Evolutionary conservation across 805 yeast genomes (phyloP).

Genomic region (Lachancea lanzarotensis): DNA sequence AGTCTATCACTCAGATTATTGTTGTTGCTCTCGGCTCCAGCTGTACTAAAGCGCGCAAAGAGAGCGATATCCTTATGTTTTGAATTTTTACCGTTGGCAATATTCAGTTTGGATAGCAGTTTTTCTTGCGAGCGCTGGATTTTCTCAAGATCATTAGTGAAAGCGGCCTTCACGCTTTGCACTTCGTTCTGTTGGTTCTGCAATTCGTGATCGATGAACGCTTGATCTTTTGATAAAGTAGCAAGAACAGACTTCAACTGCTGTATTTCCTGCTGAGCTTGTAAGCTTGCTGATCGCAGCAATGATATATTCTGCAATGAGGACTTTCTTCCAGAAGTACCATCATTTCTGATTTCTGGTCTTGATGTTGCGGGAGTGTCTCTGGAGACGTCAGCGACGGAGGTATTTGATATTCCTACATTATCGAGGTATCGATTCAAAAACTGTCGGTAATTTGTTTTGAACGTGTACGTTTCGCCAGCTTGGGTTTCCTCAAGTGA

Average conservation of each 20-base stretch:
- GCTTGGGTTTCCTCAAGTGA: not conserved
- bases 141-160: slow-evolving; percentile 13
- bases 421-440: slow-evolving; percentile 23
- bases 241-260: slow-evolving; percentile 18
- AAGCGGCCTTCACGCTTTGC: slow-evolving; percentile 10
- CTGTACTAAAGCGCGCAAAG: slow-evolving; percentile 11
- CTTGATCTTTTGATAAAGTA: slow-evolving; percentile 21
- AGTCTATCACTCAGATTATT: slow-evolving; percentile 13
- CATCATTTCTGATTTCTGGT: not conserved
- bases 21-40: not conserved
- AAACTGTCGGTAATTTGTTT: slow-evolving; percentile 15
- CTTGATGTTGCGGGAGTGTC: not conserved
- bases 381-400: slow-evolving; percentile 9
- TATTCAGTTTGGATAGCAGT: slow-evolving; percentile 16
- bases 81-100: slow-evolving; percentile 2
- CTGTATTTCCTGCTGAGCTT: slow-evolving; percentile 15
- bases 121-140: slow-evolving; percentile 12
- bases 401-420: slow-evolving; percentile 22
- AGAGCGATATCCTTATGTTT: not conserved
- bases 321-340: not conserved
- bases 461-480: slow-evolving; percentile 7
- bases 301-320: slow-evolving; percentile 10
- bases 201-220: slow-evolving; percentile 21
- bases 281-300: slow-evolving; percentile 10
- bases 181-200: slow-evolving; percentile 12